Conservation (phyloP, 23 red algal species). For the Gracilaria domingensis region DNA sequence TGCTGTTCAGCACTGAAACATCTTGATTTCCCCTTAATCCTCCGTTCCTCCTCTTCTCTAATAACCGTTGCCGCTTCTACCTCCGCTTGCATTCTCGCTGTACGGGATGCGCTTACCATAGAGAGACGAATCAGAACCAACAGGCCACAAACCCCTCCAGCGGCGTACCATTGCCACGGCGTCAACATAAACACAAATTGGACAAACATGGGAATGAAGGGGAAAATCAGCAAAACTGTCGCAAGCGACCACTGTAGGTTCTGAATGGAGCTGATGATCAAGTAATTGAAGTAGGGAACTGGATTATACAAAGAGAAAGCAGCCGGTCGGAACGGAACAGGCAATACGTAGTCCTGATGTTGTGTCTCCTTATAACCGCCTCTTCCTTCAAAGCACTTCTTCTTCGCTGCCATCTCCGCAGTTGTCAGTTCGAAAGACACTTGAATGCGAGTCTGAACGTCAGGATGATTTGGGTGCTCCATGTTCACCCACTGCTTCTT, state of each 20-base stretch:
- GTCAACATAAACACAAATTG: conserved; percentile 77
- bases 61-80: conserved; percentile 41
- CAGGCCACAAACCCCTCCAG: conserved; percentile 63
- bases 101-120: conserved; percentile 39
- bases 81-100: conserved; percentile 59
- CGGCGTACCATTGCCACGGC: conserved; percentile 85
- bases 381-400: conserved; percentile 79
- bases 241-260: conserved; percentile 77
- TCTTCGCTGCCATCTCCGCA: conserved; percentile 58
- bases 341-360: conserved; percentile 81
- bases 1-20: too few relatives aligned
- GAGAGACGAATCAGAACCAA: conserved; percentile 76
- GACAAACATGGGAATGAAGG: conserved; percentile 79
- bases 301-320: conserved; percentile 83
- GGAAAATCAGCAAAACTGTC: conserved; percentile 74
- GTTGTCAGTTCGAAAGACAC: conserved; percentile 79
- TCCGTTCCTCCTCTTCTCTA: conserved; percentile 48
- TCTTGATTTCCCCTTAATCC: too few relatives aligned
- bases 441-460: conserved; percentile 64
- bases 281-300: conserved; percentile 76
- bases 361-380: conserved; percentile 68
- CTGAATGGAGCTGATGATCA: conserved; percentile 60
- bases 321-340: conserved; percentile 79
- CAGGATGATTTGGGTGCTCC: conserved; percentile 81
- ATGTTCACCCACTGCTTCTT: conserved; percentile 81